Evolutionary conservation across 2,329 filamentous ascomycete species (phyloP), one percentile per base, ranked within the genome.

Genomic region (Coniochaeta sp.): DNA sequence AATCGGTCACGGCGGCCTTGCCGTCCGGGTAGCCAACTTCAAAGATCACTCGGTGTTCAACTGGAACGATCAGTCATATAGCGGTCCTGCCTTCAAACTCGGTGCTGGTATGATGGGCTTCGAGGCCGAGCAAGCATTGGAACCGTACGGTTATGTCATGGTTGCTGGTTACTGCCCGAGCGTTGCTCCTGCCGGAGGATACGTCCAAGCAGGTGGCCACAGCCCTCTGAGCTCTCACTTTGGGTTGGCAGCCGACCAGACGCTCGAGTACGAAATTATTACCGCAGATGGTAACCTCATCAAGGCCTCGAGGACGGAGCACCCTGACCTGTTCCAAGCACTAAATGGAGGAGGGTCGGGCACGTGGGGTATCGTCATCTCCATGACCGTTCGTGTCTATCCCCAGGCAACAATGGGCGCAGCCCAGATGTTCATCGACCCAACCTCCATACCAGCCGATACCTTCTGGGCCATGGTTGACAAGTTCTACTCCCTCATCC

Each of bases 201-300:
- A 77, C 60, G 72, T 69, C 2, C 77, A 80, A 64, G 77, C 76
- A 1, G 79, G 76, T 12, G 80, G 80, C 0, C 79, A 82, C 63
- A 73, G 71, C 1, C 68, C 74, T 0, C 68, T 69, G 60, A 63
- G 63, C 0, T 60, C 60, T 1, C 59, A 62, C 22, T 62, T 74
- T 59, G 78, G 78, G 0, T 73, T 75, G 58, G 73, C 70, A 17
- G 75, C 72, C 58, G 76, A 76, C 58, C 74, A 70, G 14, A 69
- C 77, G 8, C 55, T 69, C 31, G 72, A 70, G 52, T 77, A 69
- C 60, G 71, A 79, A 22, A 47, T 67, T 22, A 76, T 81, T 5
- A 71, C 78, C 1, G 72, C 74, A 1, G 68, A 72, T 62, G 77
- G 77, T 6, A 64, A 62, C n/a, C 57, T 66, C 58, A 50, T 63